Percentiles rank a stretch among this genome's conserved stretches.
Conservation (phyloP, 208 protist genomes). For the Wallacemonas sp. region DNA sequence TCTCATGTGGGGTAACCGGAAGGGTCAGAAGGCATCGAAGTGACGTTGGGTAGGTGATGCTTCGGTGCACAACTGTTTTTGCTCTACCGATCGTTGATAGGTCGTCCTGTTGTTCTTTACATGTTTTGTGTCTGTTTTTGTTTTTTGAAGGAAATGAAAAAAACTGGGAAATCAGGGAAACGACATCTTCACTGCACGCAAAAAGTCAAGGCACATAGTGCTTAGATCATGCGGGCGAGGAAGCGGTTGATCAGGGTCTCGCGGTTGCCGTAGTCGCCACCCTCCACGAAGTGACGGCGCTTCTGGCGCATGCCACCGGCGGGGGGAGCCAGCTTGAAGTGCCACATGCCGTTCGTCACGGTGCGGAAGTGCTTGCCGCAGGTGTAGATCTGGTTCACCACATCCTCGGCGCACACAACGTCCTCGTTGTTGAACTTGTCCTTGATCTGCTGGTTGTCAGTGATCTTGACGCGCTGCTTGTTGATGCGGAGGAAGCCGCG, state of each 20-base stretch:
- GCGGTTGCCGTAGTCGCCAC: constrained; percentile 99
- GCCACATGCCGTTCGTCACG: constrained; percentile 98
- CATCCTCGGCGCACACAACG: constrained; percentile 99
- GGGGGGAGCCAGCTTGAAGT: constrained; percentile 98
- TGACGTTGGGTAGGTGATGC: no score
- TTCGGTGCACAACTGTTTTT: no score
- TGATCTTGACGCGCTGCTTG: constrained; percentile 97
- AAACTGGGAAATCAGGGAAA: constrained; percentile 6
- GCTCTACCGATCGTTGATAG: background rate
- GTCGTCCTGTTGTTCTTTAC: background rate
- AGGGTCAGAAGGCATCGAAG: no score
- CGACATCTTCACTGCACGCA: background rate
- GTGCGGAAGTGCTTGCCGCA: constrained; percentile 98
- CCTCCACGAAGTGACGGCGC: constrained; percentile 98
- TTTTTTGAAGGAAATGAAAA: constrained; percentile 11
- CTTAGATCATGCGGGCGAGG: constrained; percentile 98
- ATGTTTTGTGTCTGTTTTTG: background rate
- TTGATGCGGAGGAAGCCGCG: constrained; percentile 98
- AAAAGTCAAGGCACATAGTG: background rate
- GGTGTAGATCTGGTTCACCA: constrained; percentile 99
- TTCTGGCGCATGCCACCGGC: constrained; percentile 97
- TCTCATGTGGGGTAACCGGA: no score
- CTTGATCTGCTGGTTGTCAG: constrained; percentile 96
- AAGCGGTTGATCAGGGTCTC: constrained; percentile 99
- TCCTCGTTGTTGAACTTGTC: constrained; percentile 92